phyloP scores from a whole-genome alignment of 1,139 yeast species.

The Yamadazyma diddensiae region DNA sequence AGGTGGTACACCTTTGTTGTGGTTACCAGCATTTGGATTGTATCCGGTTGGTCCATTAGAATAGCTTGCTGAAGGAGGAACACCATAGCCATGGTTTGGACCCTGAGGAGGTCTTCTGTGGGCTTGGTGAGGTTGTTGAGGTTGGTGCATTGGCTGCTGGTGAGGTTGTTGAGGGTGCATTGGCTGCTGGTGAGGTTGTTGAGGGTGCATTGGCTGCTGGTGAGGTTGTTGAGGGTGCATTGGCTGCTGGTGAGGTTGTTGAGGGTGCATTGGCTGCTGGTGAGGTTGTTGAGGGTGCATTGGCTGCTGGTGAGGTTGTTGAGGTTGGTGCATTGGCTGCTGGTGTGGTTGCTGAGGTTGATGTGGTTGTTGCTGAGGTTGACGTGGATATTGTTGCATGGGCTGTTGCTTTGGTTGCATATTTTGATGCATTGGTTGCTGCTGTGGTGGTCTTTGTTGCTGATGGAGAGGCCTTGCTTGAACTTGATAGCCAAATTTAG shows the following conservation, averaged over 20 bases:
- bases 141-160: neutral
- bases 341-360: constrained; percentile 10
- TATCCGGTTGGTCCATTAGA: constrained; percentile 5
- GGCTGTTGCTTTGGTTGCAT: constrained; percentile 2
- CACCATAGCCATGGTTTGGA: constrained; percentile 10
- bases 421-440: constrained; percentile 5
- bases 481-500: constrained; percentile 2
- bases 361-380: constrained; percentile 6
- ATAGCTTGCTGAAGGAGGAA: constrained; percentile 9
- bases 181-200: neutral
- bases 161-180: neutral
- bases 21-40: constrained; percentile 5
- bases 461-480: no score
- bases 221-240: constrained; percentile 1
- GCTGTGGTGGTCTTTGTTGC: constrained; percentile 10
- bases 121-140: constrained; percentile 3
- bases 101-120: constrained; percentile 11
- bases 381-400: constrained; percentile 9
- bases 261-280: constrained; percentile 4
- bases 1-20: constrained; percentile 4
- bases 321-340: constrained; percentile 6
- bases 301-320: constrained; percentile 2
- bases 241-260: constrained; percentile 6
- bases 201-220: neutral
- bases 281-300: constrained; percentile 4